A percentile compares a stretch with the other conserved stretches of the same genome.
phyloP scores from a whole-genome alignment of 148 eudicot species.

The Camellia lanceoleosa region DNA sequence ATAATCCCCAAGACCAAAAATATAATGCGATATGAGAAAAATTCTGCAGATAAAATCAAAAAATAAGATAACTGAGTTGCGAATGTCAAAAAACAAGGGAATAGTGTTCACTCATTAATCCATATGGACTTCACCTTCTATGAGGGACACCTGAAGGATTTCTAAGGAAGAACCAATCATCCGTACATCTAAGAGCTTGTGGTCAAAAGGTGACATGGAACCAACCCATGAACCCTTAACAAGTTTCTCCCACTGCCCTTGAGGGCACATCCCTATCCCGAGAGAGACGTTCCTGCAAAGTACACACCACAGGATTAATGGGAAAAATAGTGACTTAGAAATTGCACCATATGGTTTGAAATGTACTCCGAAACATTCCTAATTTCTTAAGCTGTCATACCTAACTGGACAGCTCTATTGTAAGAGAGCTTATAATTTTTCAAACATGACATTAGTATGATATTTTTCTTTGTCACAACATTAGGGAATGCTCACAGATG shows the following conservation, averaged over 20 bases:
- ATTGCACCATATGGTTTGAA: background rate
- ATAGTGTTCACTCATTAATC: background rate
- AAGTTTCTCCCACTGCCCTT: constrained; percentile 73
- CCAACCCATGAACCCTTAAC: constrained; percentile 62
- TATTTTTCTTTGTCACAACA: background rate
- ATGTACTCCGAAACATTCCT: background rate
- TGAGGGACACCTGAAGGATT: constrained; percentile 47
- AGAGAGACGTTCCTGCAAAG: constrained; percentile 72
- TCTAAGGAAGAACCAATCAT: constrained; percentile 44
- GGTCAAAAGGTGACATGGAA: constrained; percentile 88
- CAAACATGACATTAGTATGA: background rate
- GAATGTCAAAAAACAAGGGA: background rate
- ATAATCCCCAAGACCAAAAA: constrained; percentile 62
- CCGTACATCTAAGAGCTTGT: constrained; percentile 71
- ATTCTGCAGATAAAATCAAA: constrained; percentile 48
- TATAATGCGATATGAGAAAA: constrained; percentile 54
- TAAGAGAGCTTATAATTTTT: background rate
- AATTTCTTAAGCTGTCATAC: background rate
- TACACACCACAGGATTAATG: background rate
- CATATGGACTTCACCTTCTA: constrained; percentile 57
- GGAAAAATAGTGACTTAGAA: background rate
- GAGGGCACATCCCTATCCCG: constrained; percentile 85
- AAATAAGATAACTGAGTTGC: background rate
- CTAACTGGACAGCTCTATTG: background rate
- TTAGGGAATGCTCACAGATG: background rate